A percentile compares a stretch with the other conserved stretches of the same genome.
phyloP scores from a whole-genome alignment of 139 green algal genomes.

The Chlorokybus atmophyticus region DNA sequence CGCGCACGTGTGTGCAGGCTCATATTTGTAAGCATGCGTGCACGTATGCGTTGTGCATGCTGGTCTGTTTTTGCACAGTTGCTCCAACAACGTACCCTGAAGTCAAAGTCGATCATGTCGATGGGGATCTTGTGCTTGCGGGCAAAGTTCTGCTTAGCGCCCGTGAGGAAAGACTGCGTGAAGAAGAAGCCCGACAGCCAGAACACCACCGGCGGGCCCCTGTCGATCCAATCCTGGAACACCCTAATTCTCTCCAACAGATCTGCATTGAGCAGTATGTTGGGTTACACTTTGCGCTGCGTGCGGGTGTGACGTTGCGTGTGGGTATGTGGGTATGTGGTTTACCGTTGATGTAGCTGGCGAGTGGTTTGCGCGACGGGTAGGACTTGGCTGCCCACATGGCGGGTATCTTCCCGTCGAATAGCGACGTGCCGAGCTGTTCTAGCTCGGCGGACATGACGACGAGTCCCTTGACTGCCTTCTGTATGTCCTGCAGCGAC shows the following conservation, averaged over 20 bases:
- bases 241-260: slow-evolving; percentile 46
- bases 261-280: too few relatives aligned
- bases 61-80: too few relatives aligned
- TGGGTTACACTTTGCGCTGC: too few relatives aligned
- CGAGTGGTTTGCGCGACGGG: slow-evolving; percentile 58
- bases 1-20: too few relatives aligned
- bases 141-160: slow-evolving; percentile 68
- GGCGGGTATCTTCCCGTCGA: slow-evolving; percentile 38
- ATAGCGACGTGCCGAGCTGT: slow-evolving; percentile 26
- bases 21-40: too few relatives aligned
- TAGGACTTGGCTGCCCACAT: slow-evolving; percentile 56
- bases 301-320: too few relatives aligned
- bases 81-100: too few relatives aligned
- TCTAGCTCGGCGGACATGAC: slow-evolving; percentile 67
- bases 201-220: slow-evolving; percentile 46
- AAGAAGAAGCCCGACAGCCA: slow-evolving; percentile 79
- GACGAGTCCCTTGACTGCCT: slow-evolving; percentile 61
- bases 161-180: slow-evolving; percentile 73
- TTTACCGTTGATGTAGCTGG: slow-evolving; percentile 54
- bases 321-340: too few relatives aligned
- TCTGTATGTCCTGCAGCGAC: slow-evolving; percentile 35
- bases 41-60: too few relatives aligned
- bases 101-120: slow-evolving; percentile 69
- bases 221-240: slow-evolving; percentile 55
- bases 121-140: slow-evolving; percentile 50